Conservation (phyloP, 345 rosid genomes). For the Salix udensis region DNA sequence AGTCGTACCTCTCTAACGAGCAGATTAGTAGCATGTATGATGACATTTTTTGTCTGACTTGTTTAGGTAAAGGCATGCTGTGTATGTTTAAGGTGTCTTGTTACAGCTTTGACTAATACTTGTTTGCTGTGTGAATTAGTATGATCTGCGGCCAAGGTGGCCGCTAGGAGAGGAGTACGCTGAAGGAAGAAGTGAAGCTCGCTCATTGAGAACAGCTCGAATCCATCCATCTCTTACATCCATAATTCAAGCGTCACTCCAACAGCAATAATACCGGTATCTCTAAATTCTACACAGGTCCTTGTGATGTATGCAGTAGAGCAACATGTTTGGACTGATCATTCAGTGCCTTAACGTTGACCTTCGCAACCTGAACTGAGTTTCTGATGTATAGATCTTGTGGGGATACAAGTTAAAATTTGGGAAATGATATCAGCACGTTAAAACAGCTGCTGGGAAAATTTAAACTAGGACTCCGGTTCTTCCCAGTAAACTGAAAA, state of each 20-base stretch:
- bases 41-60: neutral
- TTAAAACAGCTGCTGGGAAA: too few relatives aligned
- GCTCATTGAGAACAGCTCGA: slow-evolving; percentile 68
- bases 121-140: slow-evolving; percentile 40
- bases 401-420: too few relatives aligned
- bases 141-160: slow-evolving; percentile 92
- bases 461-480: too few relatives aligned
- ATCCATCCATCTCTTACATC: slow-evolving; percentile 91
- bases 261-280: slow-evolving; percentile 26
- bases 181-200: slow-evolving; percentile 77
- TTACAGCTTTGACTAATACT: neutral
- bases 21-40: neutral
- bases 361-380: neutral
- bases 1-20: too few relatives aligned
- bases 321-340: neutral
- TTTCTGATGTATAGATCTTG: too few relatives aligned
- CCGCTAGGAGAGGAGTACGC: slow-evolving; percentile 83
- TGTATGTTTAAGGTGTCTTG: too few relatives aligned
- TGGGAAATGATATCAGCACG: too few relatives aligned
- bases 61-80: neutral
- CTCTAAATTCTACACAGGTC: neutral
- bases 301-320: neutral
- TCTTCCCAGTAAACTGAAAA: too few relatives aligned
- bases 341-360: neutral
- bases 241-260: slow-evolving; percentile 57